phyloP scores from a whole-genome alignment of 2,329 filamentous ascomycete genomes.

The Aphanocladium album region DNA sequence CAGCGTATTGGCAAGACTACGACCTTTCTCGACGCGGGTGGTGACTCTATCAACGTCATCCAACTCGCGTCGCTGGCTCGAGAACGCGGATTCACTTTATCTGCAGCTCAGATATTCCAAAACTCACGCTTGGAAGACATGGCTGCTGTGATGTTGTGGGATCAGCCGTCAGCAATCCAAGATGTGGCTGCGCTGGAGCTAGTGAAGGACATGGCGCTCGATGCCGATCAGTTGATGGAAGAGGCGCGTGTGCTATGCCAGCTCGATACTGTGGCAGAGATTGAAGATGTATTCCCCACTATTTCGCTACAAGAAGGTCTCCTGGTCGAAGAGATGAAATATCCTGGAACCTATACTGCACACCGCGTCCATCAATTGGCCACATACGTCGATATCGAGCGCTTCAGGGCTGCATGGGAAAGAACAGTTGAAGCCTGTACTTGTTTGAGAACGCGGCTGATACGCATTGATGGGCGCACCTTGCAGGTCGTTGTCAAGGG shows the following conservation, averaged over 20 bases:
- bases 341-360: conserved; percentile 18
- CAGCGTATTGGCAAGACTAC: conserved; percentile 15
- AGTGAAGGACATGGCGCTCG: not conserved
- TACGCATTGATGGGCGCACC: conserved; percentile 12
- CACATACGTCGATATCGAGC: conserved; percentile 4
- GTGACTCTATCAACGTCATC: conserved; percentile 19
- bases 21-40: conserved; percentile 18
- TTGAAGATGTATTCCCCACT: conserved; percentile 33
- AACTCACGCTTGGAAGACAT: not conserved
- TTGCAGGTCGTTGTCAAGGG: conserved; percentile 15
- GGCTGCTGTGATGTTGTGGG: not conserved
- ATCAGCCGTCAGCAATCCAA: not conserved
- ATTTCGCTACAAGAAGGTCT: conserved; percentile 35
- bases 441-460: conserved; percentile 20
- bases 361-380: conserved; percentile 15
- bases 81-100: not conserved
- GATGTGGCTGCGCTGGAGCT: not conserved
- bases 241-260: not conserved
- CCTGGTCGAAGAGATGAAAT: conserved; percentile 23
- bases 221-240: not conserved
- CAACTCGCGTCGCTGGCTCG: conserved; percentile 10
- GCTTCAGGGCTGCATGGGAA: conserved; percentile 19
- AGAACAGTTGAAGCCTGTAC: conserved; percentile 14
- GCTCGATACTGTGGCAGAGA: not conserved
- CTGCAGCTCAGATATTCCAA: not conserved